Evolutionary conservation across 2,329 filamentous ascomycete species (phyloP).

Genomic region (Fusarium fujikuroi): DNA sequence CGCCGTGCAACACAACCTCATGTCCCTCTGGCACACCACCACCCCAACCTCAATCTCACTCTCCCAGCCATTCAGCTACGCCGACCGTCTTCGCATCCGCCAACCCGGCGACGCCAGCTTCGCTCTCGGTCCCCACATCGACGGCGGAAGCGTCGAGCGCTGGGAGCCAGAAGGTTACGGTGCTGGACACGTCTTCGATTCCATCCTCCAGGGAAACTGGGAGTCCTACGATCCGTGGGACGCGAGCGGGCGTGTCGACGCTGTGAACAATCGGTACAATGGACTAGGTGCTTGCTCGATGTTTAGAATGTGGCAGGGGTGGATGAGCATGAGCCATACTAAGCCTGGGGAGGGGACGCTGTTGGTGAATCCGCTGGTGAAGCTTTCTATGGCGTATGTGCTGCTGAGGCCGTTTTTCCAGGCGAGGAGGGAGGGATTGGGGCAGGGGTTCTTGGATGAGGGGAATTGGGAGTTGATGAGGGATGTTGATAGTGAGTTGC

Average conservation of each 20-base stretch:
- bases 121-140: conserved; percentile 77
- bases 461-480: conserved; percentile 70
- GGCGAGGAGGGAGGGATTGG: conserved; percentile 49
- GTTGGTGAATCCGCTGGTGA: conserved; percentile 81
- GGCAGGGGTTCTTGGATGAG: conserved; percentile 56
- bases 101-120: conserved; percentile 77
- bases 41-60: conserved; percentile 59
- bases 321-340: conserved; percentile 82
- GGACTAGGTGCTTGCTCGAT: conserved; percentile 85
- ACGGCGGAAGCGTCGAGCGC: conserved; percentile 78
- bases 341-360: conserved; percentile 82
- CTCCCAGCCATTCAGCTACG: conserved; percentile 71
- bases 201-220: conserved; percentile 80
- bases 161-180: conserved; percentile 80
- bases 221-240: conserved; percentile 88
- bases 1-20: conserved; percentile 68
- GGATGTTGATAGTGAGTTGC: conserved; percentile 68
- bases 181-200: conserved; percentile 73
- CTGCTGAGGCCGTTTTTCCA: conserved; percentile 87
- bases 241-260: conserved; percentile 72
- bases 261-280: conserved; percentile 79
- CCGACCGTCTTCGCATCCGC: conserved; percentile 77
- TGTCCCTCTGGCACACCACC: conserved; percentile 68
- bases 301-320: conserved; percentile 91
- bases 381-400: conserved; percentile 80